Conservation (phyloP, 352 stramenopile species). For the Phytopythium aichiense region DNA sequence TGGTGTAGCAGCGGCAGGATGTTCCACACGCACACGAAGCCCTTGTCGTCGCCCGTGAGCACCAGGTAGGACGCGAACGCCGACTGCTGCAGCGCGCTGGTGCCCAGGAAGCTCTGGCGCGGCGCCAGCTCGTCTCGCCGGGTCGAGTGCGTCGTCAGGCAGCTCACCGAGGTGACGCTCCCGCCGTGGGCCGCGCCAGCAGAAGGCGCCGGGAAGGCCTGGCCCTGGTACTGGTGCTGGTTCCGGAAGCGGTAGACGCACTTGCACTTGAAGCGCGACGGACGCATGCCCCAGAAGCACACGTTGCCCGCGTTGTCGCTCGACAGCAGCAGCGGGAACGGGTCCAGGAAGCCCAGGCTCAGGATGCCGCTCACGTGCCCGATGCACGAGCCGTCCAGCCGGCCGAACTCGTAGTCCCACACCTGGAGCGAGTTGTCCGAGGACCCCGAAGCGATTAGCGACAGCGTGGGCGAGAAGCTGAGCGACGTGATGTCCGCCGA, state of each 20-base stretch:
- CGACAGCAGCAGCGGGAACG: conserved; percentile 63
- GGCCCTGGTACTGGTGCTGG: conserved; percentile 19
- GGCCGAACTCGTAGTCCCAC: conserved; percentile 89
- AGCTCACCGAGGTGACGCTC: conserved; percentile 35
- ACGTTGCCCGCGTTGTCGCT: conserved; percentile 70
- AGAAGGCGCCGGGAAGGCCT: neutral
- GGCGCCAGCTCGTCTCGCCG: conserved; percentile 7
- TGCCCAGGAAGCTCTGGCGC: neutral
- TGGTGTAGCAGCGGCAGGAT: conserved; percentile 49
- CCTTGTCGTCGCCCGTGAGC: conserved; percentile 77
- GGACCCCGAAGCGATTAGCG: conserved; percentile 71
- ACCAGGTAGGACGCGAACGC: conserved; percentile 47
- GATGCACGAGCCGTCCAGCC: conserved; percentile 66
- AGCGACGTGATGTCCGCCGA: conserved; percentile 75
- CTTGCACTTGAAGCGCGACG: conserved; percentile 60
- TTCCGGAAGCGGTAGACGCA: conserved; percentile 75
- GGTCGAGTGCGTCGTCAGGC: conserved; percentile 31
- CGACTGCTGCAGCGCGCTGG: conserved; percentile 1
- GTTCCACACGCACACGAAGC: conserved; percentile 70
- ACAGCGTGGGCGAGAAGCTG: conserved; percentile 66
- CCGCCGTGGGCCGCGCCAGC: neutral
- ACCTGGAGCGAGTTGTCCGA: conserved; percentile 68
- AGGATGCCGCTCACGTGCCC: conserved; percentile 68
- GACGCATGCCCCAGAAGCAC: conserved; percentile 74
- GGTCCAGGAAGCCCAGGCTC: conserved; percentile 65